Base-by-base conservation (phyloP, 2,329 filamentous ascomycete species). In the Colletotrichum caudatum region DNA sequence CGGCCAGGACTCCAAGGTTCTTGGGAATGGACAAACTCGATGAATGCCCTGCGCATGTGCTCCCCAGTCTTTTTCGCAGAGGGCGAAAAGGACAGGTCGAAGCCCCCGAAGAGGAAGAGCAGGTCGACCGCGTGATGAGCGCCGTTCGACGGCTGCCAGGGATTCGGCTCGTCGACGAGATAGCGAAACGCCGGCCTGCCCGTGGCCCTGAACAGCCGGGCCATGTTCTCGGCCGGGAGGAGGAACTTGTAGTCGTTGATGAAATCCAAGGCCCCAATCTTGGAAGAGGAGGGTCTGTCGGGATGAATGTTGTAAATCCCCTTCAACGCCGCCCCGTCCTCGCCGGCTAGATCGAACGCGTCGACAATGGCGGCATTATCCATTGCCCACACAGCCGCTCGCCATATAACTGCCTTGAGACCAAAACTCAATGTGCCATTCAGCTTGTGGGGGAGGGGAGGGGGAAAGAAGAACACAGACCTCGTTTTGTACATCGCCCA, bases 101-200 rank as follows among this genome's bases (percentile, higher is more conserved):
- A 74, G 0, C 81, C 81, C 0, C 79, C 82, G 35, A 86, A 86
- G 0, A 86, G 74, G 11, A 84, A 80, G 2, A 86, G 68, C 5
- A 86, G 75, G 72, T 86, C 84, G 2, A 86, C 81, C 0, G 82
- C 84, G 69, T 86, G 84, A 50, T 86, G 84, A 2, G 84, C 78
- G 0, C 84, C 78, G 11, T 80, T 82, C 0, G 84, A 85, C 0
- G 80, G 64, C 61, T 86, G 84, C 82, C 82, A 86, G 6, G 84
- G 84, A 46, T 86, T 86, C 0, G 77, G 59, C 64, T 86, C 81
- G 50, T 86, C 84, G 1, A 86, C 73, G 0, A 84, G 73, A 48
- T 83, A 86, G 41, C 78, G 78, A 69, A 81, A 85, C 1, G 78
- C 79, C 11, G 66, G 58, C 39, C 77, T 80, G 12, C 77, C 76